Base-by-base conservation (phyloP, 2,329 filamentous ascomycete genomes). In the Penicillium sp. region DNA sequence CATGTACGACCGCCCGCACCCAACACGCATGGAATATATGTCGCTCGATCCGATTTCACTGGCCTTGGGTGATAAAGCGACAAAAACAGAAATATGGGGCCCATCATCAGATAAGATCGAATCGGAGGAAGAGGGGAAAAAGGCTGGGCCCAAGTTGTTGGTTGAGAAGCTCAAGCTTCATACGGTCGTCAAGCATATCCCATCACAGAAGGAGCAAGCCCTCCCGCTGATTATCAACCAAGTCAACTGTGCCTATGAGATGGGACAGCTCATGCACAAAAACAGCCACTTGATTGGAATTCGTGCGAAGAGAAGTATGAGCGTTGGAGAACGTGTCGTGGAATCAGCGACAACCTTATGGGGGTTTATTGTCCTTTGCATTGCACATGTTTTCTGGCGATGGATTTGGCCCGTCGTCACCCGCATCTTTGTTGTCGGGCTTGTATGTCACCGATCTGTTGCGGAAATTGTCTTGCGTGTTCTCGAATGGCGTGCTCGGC, bases 171-270 rank as follows among this genome's bases (percentile, higher is more conserved):
- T 97, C 47, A 91, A 89, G 68, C 82, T 91, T 61, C 95, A 99
- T 72, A 93, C 89, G 2, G 91, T 99, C 5, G 79, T 89, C 52
- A 86, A 86, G 62, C 89, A 89, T 68, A 78, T 84, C 3, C 85
- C 87, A 2, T 94, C 93, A 1, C 84, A 87, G 57, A 93, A 96
- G 67, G 94, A 99, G 72, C 83, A 85, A 59, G 88, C 89, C 1
- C 79, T 99, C 31, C 83, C 88, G 5, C 85, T 85, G 55, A 92
- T 97, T 56, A 84, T 97, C 63, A 91, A 92, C 66, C 93, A 97
- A 75, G 89, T 97, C 71, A 99, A 99, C 69, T 99, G 94, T 81
- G 91, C 92, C 0, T 92, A 88, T 78, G 95, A 99, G 73, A 81
- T 99, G 55, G 88, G 94, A 60, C 82, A 86, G 64, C 79, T 96